Conservation (phyloP, 78 protist species). For the Dictyostelium purpureum region DNA sequence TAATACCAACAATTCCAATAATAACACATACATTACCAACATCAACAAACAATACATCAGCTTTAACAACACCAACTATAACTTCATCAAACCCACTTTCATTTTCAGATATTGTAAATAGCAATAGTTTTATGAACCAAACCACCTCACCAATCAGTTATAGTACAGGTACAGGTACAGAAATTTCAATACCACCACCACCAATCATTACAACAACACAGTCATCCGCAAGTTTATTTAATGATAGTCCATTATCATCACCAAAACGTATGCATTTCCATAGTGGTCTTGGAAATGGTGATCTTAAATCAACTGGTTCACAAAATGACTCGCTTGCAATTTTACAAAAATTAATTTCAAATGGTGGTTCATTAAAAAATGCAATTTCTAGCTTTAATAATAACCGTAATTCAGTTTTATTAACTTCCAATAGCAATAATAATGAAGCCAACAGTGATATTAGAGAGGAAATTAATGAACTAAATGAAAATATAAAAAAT, state of each 20-base stretch:
- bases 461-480: not conserved
- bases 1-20: constrained; percentile 6
- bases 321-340: not conserved
- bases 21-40: not conserved
- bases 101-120: not conserved
- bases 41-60: not conserved
- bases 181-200: not conserved
- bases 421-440: not conserved
- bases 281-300: not conserved
- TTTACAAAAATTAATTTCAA: constrained; percentile 8
- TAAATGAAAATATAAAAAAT: not conserved
- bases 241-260: constrained; percentile 20
- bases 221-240: not conserved
- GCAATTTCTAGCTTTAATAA: not conserved
- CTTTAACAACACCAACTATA: not conserved
- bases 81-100: not conserved
- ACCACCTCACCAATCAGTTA: not conserved
- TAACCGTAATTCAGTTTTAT: not conserved
- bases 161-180: not conserved
- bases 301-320: not conserved
- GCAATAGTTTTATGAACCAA: not conserved
- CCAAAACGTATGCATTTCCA: constrained; percentile 25
- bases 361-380: constrained; percentile 27
- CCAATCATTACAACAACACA: not conserved
- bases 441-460: not conserved